Base-by-base conservation (phyloP, 2,329 filamentous ascomycete species). In the Blastomyces silverae region DNA sequence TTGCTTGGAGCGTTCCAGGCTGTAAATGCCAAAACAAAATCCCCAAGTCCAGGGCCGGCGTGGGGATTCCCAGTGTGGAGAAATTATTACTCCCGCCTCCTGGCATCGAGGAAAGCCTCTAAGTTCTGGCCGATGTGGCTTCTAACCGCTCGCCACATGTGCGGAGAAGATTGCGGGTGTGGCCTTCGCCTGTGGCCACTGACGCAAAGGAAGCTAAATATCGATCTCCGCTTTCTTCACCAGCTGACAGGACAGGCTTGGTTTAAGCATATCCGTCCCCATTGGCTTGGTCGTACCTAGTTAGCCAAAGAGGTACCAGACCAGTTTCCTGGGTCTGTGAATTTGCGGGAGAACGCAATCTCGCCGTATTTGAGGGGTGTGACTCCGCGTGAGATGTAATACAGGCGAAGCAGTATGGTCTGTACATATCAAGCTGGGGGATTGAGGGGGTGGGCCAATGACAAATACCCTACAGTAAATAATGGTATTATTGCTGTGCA, bases 101-200 rank as follows among this genome's bases (percentile, higher is more conserved):
- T n/a, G n/a, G n/a, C 11, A 44, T 44, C 42, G 0, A 17, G 25
- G 25, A 20, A 60, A 50, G 15, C 25, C n/a, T n/a, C n/a, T n/a
- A n/a, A n/a, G n/a, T 34, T 22, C 25, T 50, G 15, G 59, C 44
- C n/a, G 8, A 61, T 61, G 37, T 28, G 59, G 59, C 59, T 61
- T 31, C 31, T 10, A 34, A 20, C 59, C 59, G 59, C 44, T 61
- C 44, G 44, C 59, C 44, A 61, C 25, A 50, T 52, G 15, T 31
- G 31, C 25, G 58, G 59, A 48, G 44, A 61, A n/a, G 42, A 20
- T 61, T 61, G 59, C 59, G 59, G 59, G 59, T 61, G 59, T 61
- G 59, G 59, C 59, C 46, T 50, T 31, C 46, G 2, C 25, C 31
- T 22, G 37, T 39, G 37, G 57, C 37, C 57, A 28, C 37, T 60